Conservation (phyloP, 2,329 filamentous ascomycete species). For the Didymella arachidicola region DNA sequence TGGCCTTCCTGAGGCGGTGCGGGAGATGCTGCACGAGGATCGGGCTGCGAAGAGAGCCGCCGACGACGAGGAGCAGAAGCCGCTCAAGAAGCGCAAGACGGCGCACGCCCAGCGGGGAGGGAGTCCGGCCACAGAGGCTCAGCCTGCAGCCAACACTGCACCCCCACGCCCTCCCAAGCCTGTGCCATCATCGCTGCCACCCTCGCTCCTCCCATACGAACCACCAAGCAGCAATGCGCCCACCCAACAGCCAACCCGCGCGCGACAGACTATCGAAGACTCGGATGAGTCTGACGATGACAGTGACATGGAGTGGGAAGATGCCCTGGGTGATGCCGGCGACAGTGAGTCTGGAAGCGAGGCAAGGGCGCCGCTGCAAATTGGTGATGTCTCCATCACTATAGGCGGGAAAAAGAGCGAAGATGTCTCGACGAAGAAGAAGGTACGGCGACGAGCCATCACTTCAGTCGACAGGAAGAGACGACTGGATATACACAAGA, state of each 20-base stretch:
- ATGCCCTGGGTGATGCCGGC: conserved; percentile 49
- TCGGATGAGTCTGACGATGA: conserved; percentile 66
- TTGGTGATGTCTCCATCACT: conserved; percentile 53
- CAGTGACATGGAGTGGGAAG: conserved; percentile 70
- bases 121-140: conserved; percentile 10
- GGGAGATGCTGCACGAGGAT: conserved; percentile 56
- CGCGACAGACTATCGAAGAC: conserved; percentile 51
- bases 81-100: conserved; percentile 50
- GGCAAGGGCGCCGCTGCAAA: conserved; percentile 40
- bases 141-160: background rate
- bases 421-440: conserved; percentile 44
- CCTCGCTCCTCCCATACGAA: conserved; percentile 21
- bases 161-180: background rate
- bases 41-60: conserved; percentile 39
- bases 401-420: conserved; percentile 45
- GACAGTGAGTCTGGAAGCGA: conserved; percentile 34
- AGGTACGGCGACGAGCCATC: conserved; percentile 59
- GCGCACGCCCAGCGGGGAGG: conserved; percentile 19
- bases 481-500: conserved; percentile 82
- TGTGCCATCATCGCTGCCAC: conserved; percentile 13
- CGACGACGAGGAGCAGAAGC: conserved; percentile 43
- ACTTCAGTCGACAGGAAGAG: conserved; percentile 65
- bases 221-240: conserved; percentile 15
- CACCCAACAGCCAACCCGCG: conserved; percentile 34
- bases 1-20: conserved; percentile 54